Evolutionary conservation across 2,329 filamentous ascomycete genomes (phyloP).

Genomic region (Pestalotiopsis sp.): DNA sequence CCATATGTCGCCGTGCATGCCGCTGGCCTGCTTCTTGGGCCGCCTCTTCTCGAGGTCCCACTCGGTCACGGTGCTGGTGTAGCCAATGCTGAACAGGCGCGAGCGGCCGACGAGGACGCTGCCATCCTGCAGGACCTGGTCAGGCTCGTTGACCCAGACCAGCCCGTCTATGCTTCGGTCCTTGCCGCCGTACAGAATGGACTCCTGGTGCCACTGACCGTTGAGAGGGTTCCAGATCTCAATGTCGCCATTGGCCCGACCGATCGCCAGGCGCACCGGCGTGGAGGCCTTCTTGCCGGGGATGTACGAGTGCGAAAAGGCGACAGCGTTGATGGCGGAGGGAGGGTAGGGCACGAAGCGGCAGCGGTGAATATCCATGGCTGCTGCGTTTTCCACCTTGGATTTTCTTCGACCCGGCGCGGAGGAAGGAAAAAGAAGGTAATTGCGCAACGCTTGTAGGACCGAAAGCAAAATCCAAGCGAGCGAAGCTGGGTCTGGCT

Average conservation of each 20-base stretch:
- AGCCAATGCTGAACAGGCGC: slow-evolving; percentile 94
- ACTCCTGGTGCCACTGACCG: slow-evolving; percentile 88
- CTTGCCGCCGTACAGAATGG: slow-evolving; percentile 79
- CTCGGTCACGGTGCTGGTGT: slow-evolving; percentile 88
- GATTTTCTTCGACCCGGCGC: background rate
- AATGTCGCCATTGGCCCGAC: slow-evolving; percentile 91
- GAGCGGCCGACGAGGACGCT: slow-evolving; percentile 70
- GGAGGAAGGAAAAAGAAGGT: background rate
- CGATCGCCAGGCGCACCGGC: slow-evolving; percentile 80
- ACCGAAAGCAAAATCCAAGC: background rate
- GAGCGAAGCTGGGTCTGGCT: background rate
- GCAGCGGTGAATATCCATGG: slow-evolving; percentile 95
- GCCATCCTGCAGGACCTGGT: slow-evolving; percentile 67
- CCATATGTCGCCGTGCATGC: slow-evolving; percentile 96
- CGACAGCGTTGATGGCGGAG: slow-evolving; percentile 89
- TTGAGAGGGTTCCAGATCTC: slow-evolving; percentile 94
- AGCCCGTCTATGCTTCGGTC: slow-evolving; percentile 89
- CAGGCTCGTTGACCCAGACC: slow-evolving; percentile 86
- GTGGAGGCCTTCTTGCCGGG: slow-evolving; percentile 53
- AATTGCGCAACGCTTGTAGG: background rate
- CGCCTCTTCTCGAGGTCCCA: slow-evolving; percentile 86
- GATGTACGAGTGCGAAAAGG: slow-evolving; percentile 78
- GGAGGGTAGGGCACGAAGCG: slow-evolving; percentile 93
- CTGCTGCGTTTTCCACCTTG: background rate
- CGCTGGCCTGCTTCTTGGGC: slow-evolving; percentile 80